Evolutionary conservation across 148 eudicot species (phyloP).

Genomic region (Spergularia bocconei): DNA sequence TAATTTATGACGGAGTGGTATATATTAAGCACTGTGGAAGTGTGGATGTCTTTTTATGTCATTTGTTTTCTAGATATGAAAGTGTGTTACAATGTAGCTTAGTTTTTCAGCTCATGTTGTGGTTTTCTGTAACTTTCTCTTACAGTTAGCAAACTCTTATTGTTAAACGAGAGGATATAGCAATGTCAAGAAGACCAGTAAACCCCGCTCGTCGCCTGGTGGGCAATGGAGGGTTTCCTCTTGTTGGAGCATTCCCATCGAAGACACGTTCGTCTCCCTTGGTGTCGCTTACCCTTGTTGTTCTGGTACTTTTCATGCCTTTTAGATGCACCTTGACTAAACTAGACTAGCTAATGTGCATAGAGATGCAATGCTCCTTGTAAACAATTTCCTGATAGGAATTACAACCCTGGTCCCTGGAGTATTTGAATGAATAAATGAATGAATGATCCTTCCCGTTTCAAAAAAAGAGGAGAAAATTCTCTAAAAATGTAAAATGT

Average conservation of each 20-base stretch:
- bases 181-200: conserved; percentile 87
- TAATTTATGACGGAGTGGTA: too few species aligned
- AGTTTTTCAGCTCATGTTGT: conserved; percentile 19
- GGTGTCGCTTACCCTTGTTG: conserved; percentile 45
- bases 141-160: conserved; percentile 3
- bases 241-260: conserved; percentile 63
- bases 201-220: conserved; percentile 63
- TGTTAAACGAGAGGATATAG: conserved; percentile 6
- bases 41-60: not conserved
- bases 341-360: too few species aligned
- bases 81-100: not conserved
- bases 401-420: too few species aligned
- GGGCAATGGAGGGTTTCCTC: conserved; percentile 68
- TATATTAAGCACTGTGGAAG: not conserved
- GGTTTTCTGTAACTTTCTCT: conserved; percentile 3
- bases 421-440: too few species aligned
- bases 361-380: too few species aligned
- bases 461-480: too few species aligned
- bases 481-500: not conserved
- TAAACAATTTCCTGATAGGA: too few species aligned
- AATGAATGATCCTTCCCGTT: too few species aligned
- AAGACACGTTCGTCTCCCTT: conserved; percentile 83
- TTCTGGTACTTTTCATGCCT: conserved; percentile 25
- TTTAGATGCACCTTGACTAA: not conserved
- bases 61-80: not conserved